Conservation (phyloP, 371 early-diverging fungal genomes). For the Coemansia sp. region DNA sequence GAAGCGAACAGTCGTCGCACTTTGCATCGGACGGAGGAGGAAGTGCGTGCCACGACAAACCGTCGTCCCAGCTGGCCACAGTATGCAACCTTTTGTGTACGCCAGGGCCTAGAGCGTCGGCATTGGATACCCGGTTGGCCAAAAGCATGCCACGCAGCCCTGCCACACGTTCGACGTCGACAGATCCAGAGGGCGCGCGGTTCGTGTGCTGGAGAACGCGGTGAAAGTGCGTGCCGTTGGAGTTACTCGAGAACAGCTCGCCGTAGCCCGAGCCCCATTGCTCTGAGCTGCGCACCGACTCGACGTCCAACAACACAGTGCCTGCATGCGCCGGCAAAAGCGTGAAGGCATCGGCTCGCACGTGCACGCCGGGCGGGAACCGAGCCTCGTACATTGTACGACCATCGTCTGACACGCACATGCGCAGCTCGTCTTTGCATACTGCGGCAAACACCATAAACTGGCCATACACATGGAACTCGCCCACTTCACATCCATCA, state of each 20-base stretch:
- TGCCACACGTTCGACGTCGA: slow-evolving; percentile 90
- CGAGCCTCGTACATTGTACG: slow-evolving; percentile 66
- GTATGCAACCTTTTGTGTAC: slow-evolving; percentile 68
- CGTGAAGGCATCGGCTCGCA: slow-evolving; percentile 62
- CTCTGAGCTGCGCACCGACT: slow-evolving; percentile 45
- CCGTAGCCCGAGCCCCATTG: slow-evolving; percentile 82
- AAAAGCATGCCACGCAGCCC: slow-evolving; percentile 83
- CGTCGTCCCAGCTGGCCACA: slow-evolving; percentile 85
- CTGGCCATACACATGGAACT: slow-evolving; percentile 37
- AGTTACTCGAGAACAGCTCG: slow-evolving; percentile 78
- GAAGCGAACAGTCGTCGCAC: slow-evolving; percentile 63
- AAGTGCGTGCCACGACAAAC: slow-evolving; percentile 71
- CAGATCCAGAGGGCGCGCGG: slow-evolving; percentile 66
- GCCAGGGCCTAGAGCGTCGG: slow-evolving; percentile 61
- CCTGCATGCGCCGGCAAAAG: slow-evolving; percentile 71
- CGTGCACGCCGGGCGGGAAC: slow-evolving; percentile 73
- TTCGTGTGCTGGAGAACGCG: slow-evolving; percentile 77
- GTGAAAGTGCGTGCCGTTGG: slow-evolving; percentile 76
- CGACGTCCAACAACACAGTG: slow-evolving; percentile 73
- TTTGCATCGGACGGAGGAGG: slow-evolving; percentile 62
- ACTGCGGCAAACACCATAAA: slow-evolving; percentile 51
- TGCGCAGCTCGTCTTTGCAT: slow-evolving; percentile 53
- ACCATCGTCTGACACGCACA: slow-evolving; percentile 76
- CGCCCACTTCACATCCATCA: slow-evolving; percentile 24
- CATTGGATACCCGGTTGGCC: slow-evolving; percentile 83